phyloP scores from a whole-genome alignment of 768 basidiomycete species.

The Cystobasidiopsis lactophilus region DNA sequence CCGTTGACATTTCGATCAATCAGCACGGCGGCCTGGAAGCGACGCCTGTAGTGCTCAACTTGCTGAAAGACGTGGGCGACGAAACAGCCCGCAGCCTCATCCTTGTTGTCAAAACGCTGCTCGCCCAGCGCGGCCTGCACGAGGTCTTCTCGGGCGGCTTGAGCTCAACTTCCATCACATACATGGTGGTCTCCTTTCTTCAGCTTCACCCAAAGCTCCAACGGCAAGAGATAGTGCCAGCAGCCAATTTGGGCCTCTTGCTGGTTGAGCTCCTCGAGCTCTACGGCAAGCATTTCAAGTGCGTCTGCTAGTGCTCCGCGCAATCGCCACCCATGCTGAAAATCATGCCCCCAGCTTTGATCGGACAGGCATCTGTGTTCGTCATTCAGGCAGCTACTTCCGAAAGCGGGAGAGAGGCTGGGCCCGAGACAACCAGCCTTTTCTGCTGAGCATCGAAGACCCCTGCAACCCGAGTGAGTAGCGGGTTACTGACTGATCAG shows the following conservation, averaged over 20 bases:
- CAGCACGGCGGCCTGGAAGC: conserved; percentile 64
- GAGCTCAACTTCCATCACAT: conserved; percentile 84
- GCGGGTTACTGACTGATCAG: background rate
- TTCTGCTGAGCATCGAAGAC: conserved; percentile 68
- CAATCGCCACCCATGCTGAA: too few relatives aligned
- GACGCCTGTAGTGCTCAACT: conserved; percentile 56
- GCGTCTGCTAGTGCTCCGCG: too few relatives aligned
- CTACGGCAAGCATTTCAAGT: conserved; percentile 65
- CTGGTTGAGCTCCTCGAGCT: conserved; percentile 94
- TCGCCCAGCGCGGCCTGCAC: conserved; percentile 77
- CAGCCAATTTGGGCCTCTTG: conserved; percentile 74
- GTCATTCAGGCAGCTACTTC: conserved; percentile 74
- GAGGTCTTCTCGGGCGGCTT: conserved; percentile 93
- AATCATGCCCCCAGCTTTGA: conserved; percentile 6
- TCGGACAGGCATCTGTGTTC: conserved; percentile 50
- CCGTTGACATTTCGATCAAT: conserved; percentile 86
- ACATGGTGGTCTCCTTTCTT: conserved; percentile 74
- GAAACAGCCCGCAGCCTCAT: conserved; percentile 33
- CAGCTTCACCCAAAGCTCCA: conserved; percentile 97
- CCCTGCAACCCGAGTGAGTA: conserved; percentile 65
- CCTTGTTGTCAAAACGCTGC: conserved; percentile 71
- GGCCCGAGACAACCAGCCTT: conserved; percentile 31
- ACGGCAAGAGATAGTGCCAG: conserved; percentile 61
- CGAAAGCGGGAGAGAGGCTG: conserved; percentile 63
- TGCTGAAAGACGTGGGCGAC: conserved; percentile 34